Conservation (phyloP, 148 eudicot genomes). For the Camellia japonica region DNA sequence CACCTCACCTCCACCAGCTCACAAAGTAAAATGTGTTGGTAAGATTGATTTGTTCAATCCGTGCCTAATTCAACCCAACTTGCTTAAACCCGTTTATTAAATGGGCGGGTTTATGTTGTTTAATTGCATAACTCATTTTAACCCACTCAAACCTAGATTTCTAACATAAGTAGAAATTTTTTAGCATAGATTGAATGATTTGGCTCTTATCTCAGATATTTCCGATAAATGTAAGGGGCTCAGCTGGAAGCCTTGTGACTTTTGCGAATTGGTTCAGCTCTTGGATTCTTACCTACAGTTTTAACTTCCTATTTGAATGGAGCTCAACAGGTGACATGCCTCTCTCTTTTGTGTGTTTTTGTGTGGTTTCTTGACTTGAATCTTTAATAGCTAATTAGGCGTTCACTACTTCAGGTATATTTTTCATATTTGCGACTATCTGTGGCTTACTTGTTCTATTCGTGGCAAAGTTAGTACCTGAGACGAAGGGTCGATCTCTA, state of each 20-base stretch:
- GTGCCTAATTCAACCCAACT: too few relatives aligned
- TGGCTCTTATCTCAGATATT: slow-evolving; percentile 19
- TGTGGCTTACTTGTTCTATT: slow-evolving; percentile 28
- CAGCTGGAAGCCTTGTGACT: slow-evolving; percentile 31
- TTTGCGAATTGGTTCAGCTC: slow-evolving; percentile 16
- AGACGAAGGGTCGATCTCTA: slow-evolving; percentile 54
- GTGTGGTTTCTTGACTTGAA: too few relatives aligned
- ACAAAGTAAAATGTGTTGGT: too few relatives aligned
- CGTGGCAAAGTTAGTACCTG: slow-evolving; percentile 40
- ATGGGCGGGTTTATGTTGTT: too few relatives aligned
- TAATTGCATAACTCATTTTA: too few relatives aligned
- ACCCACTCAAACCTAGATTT: neutral
- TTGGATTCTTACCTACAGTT: slow-evolving; percentile 26
- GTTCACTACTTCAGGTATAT: neutral
- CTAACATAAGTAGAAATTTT: neutral
- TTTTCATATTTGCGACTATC: slow-evolving; percentile 24
- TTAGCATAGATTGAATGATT: neutral
- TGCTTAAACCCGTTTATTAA: too few relatives aligned
- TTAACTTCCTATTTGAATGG: slow-evolving; percentile 36
- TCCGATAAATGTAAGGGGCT: slow-evolving; percentile 32
- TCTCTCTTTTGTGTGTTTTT: too few relatives aligned
- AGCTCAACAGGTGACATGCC: slow-evolving; percentile 25
- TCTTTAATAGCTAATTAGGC: too few relatives aligned
- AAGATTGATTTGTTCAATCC: too few relatives aligned
- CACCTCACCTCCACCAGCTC: too few relatives aligned